A percentile compares a stretch with the other conserved stretches of the same genome.
Evolutionary conservation across 805 yeast genomes (phyloP).

Genomic region (Sugiyamaella boreocaroliniensis): DNA sequence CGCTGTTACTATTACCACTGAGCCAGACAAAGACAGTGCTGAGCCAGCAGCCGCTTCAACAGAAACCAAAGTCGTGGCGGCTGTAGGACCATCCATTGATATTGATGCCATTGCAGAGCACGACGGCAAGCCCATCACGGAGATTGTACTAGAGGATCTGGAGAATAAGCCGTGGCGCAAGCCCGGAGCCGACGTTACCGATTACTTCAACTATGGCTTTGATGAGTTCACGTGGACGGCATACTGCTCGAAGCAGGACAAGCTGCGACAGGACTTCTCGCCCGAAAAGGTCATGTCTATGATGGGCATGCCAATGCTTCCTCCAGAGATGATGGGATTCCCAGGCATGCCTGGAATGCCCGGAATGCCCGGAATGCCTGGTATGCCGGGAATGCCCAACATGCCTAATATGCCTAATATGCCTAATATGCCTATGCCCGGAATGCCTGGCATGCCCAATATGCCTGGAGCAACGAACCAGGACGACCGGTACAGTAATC

Average conservation of each 20-base stretch:
- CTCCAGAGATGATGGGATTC: conserved; percentile 37
- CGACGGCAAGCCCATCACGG: conserved; percentile 78
- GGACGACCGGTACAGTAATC: neutral
- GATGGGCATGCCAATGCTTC: conserved; percentile 17
- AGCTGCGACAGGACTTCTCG: conserved; percentile 67
- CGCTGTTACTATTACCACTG: conserved; percentile 6
- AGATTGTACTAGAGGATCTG: conserved; percentile 68
- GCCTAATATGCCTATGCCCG: conserved; percentile 4
- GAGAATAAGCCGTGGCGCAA: conserved; percentile 98
- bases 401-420: conserved; percentile 14
- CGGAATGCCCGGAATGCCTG: conserved; percentile 26
- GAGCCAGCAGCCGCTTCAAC: conserved; percentile 21
- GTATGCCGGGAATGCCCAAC: conserved; percentile 14
- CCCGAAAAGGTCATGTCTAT: conserved; percentile 62
- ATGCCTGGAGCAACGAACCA: conserved; percentile 1
- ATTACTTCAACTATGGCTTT: conserved; percentile 93
- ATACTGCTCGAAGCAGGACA: conserved; percentile 83
- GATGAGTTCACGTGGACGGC: conserved; percentile 96
- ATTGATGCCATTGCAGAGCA: conserved; percentile 65
- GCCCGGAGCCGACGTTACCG: conserved; percentile 92
- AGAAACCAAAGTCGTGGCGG: conserved; percentile 10
- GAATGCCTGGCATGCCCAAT: conserved; percentile 5
- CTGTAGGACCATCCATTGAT: conserved; percentile 40
- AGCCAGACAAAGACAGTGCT: conserved; percentile 14
- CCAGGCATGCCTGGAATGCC: conserved; percentile 20